Evolutionary conservation across 2,329 filamentous ascomycete genomes (phyloP), one percentile per base, ranked within the genome.

Genomic region (Trichoderma simmonsii): DNA sequence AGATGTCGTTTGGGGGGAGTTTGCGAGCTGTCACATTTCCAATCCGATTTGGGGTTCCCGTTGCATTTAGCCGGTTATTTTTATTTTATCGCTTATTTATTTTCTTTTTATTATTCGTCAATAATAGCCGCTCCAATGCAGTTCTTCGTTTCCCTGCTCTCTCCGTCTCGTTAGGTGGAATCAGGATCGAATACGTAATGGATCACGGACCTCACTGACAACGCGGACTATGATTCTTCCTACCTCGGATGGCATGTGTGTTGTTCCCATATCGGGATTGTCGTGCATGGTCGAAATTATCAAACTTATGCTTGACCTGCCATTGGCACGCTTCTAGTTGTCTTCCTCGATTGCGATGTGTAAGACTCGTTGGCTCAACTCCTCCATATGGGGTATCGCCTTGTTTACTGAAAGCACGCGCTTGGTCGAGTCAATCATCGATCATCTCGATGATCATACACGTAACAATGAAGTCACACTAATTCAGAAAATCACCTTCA

Each of bases 21-120:
- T 54, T 54, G 4, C 66, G 66, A 70, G 66, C 66, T 70, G 39
- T 70, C 66, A 70, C 57, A 12, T 70, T 70, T 21, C 30, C 30
- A 24, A 51, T 6, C 14, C 56, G 57, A 61, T 70, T 62, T 9
- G 48, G 39, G 66, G 66, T 51, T 70, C 15, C 30, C 39, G n/a
- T 70, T 62, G 39, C 57, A 70, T 70, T 61, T 70, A 70, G 66
- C 66, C 57, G 39, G 66, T 54, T 54, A 34, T 39, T 54, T 62
- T 26, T 32, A 26, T 21, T 18, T 51, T 60, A 34, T 32, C 2
- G 18, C 6, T 32, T 18, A 36, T 9, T 36, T 30, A 21, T 24
- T 43, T 30, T 32, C 18, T 28, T 24, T 21, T 24, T 15, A 24
- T 32, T 28, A 57, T 36, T 39, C 18, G 18, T 15, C 9, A 57